phyloP scores from a whole-genome alignment of 495 filamentous ascomycete species.

The Lasiosphaeris hirsuta region DNA sequence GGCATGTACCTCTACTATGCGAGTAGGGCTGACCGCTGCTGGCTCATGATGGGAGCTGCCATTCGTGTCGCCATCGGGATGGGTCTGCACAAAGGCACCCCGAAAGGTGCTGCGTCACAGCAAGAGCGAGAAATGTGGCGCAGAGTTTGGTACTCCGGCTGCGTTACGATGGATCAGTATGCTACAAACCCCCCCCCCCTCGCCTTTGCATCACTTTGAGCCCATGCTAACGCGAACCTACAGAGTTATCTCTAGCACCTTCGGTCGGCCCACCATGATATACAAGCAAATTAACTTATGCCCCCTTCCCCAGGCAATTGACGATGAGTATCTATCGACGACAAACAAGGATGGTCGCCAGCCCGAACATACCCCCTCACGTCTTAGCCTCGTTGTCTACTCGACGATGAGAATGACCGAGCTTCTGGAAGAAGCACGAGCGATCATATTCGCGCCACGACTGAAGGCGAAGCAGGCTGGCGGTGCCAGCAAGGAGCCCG shows the following conservation, averaged over 20 bases:
- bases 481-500: background rate
- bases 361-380: slow-evolving; percentile 14
- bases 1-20: slow-evolving; percentile 40
- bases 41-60: slow-evolving; percentile 39
- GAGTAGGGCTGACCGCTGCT: slow-evolving; percentile 37
- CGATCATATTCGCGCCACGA: background rate
- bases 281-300: slow-evolving; percentile 9
- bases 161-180: slow-evolving; percentile 40
- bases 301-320: slow-evolving; percentile 23
- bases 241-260: slow-evolving; percentile 32
- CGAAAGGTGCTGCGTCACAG: slow-evolving; percentile 17
- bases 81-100: slow-evolving; percentile 29
- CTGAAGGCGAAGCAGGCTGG: background rate
- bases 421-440: slow-evolving; percentile 3
- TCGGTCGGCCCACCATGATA: slow-evolving; percentile 36
- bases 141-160: slow-evolving; percentile 39
- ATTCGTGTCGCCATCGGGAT: slow-evolving; percentile 36
- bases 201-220: background rate
- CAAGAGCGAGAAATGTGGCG: slow-evolving; percentile 35
- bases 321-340: slow-evolving; percentile 30
- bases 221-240: background rate
- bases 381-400: slow-evolving; percentile 4
- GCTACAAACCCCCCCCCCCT: background rate
- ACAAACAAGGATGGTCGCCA: slow-evolving; percentile 14
- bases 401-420: background rate